These are phyloP conservation scores for Zarea fungicola DNA, from an alignment of 2,329 filamentous ascomycete genomes.

Conservation along the genomic window DNA sequence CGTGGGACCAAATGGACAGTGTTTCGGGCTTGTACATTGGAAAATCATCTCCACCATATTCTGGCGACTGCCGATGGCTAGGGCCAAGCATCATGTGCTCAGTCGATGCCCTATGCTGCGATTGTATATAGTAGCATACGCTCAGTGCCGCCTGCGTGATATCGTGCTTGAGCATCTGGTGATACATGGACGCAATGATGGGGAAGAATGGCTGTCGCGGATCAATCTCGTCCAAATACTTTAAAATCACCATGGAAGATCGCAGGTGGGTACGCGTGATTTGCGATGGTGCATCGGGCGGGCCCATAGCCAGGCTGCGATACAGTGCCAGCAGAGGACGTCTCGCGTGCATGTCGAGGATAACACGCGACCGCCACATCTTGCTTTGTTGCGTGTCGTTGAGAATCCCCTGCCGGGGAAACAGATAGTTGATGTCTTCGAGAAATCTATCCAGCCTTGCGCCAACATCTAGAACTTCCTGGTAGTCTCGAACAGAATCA, in stretches of 20 bases:
- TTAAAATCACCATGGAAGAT: constrained; percentile 51
- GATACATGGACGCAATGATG: constrained; percentile 47
- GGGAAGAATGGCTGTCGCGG: constrained; percentile 40
- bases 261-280: constrained; percentile 48
- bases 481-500: constrained; percentile 47
- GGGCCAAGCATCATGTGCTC: constrained; percentile 26
- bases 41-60: constrained; percentile 28
- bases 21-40: constrained; percentile 29
- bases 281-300: constrained; percentile 43
- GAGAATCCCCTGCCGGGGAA: constrained; percentile 40
- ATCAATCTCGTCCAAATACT: constrained; percentile 50
- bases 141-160: constrained; percentile 51
- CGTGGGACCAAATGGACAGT: constrained; percentile 37
- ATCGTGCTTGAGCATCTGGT: constrained; percentile 48
- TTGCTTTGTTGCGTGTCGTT: constrained; percentile 41
- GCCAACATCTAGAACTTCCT: constrained; percentile 48
- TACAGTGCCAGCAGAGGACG: constrained; percentile 49
- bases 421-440: constrained; percentile 50
- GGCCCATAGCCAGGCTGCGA: constrained; percentile 49
- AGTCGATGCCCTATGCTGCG: constrained; percentile 24
- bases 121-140: constrained; percentile 49
- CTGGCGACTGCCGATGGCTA: constrained; percentile 30
- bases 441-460: constrained; percentile 48
- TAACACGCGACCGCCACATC: constrained; percentile 46
- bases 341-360: constrained; percentile 51